A percentile compares a stretch with the other conserved stretches of the same genome.
These are phyloP conservation scores for Neurospora sp. DNA, from an alignment of 495 filamentous ascomycete species.

Conservation along the genomic window DNA sequence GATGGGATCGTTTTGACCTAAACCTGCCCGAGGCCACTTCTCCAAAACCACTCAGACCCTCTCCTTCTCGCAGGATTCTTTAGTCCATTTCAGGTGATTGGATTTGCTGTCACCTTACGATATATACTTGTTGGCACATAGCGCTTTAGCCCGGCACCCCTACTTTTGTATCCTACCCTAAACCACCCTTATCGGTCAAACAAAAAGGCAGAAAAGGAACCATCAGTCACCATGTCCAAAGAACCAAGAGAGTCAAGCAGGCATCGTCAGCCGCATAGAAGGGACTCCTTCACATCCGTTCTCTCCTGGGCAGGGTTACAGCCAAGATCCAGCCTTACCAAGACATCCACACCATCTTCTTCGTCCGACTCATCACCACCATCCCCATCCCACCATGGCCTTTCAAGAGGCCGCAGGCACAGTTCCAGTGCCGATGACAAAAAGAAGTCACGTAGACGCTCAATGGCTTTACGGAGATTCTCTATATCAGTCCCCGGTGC, in stretches of 20 bases:
- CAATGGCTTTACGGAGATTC: slow-evolving; percentile 16
- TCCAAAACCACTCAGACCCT: neutral
- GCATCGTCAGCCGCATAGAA: slow-evolving; percentile 19
- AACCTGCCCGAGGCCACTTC: slow-evolving; percentile 21
- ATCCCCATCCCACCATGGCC: slow-evolving; percentile 1
- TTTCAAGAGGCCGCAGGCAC: slow-evolving; percentile 18
- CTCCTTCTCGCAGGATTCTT: neutral
- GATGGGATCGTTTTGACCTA: slow-evolving; percentile 16
- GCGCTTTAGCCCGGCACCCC: neutral
- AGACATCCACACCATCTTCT: slow-evolving; percentile 5
- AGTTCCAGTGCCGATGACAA: slow-evolving; percentile 18
- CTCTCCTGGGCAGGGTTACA: slow-evolving; percentile 21
- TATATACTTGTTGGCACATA: neutral
- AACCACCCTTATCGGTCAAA: neutral
- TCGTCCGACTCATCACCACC: slow-evolving; percentile 4
- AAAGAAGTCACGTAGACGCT: slow-evolving; percentile 24
- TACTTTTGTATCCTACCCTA: neutral
- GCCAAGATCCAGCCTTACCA: slow-evolving; percentile 6
- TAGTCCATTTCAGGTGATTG: neutral
- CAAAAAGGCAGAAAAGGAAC: neutral
- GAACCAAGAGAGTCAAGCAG: slow-evolving; percentile 18
- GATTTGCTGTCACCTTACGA: neutral
- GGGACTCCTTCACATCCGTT: slow-evolving; percentile 21
- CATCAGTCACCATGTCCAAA: slow-evolving; percentile 14
- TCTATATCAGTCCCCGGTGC: slow-evolving; percentile 12